phyloP scores from a whole-genome alignment of 2,329 filamentous ascomycete species.

The Fusarium ramigenum region DNA sequence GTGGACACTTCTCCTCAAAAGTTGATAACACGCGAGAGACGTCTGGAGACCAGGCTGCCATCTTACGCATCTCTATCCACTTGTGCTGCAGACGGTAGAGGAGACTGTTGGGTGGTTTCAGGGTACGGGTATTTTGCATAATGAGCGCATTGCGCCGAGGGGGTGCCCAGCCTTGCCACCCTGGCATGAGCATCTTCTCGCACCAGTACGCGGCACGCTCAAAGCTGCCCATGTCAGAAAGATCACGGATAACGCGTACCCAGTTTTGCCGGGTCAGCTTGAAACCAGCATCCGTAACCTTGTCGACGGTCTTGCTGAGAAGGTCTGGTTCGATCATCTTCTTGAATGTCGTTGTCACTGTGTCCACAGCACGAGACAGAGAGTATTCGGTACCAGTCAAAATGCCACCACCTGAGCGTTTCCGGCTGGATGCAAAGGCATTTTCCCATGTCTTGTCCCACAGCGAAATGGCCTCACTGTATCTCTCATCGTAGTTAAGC shows the following conservation, averaged over 20 bases:
- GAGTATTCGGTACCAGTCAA: slow-evolving; percentile 63
- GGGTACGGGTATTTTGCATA: slow-evolving; percentile 47
- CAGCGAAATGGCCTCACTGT: slow-evolving; percentile 68
- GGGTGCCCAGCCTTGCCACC: slow-evolving; percentile 77
- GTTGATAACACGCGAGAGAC: slow-evolving; percentile 52
- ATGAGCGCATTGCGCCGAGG: slow-evolving; percentile 43
- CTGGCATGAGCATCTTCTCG: slow-evolving; percentile 80
- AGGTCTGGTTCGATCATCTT: slow-evolving; percentile 54
- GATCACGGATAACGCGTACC: slow-evolving; percentile 78
- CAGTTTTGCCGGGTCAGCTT: slow-evolving; percentile 78
- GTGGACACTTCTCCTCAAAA: slow-evolving; percentile 53
- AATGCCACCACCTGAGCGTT: slow-evolving; percentile 42
- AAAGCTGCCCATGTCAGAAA: slow-evolving; percentile 68
- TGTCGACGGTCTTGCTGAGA: slow-evolving; percentile 61
- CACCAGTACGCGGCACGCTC: slow-evolving; percentile 77
- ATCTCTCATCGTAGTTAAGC: slow-evolving; percentile 65
- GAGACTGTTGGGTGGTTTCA: slow-evolving; percentile 50
- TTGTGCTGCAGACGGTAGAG: slow-evolving; percentile 60
- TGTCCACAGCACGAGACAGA: slow-evolving; percentile 58
- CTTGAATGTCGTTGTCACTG: slow-evolving; percentile 58
- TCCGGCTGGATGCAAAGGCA: slow-evolving; percentile 52
- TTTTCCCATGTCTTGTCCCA: slow-evolving; percentile 71
- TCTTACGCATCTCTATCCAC: slow-evolving; percentile 59
- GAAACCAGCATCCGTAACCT: slow-evolving; percentile 75
- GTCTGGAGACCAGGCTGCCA: slow-evolving; percentile 59